phyloP scores from a whole-genome alignment of 2,329 filamentous ascomycete genomes.

The Trichoderma simmonsii region DNA sequence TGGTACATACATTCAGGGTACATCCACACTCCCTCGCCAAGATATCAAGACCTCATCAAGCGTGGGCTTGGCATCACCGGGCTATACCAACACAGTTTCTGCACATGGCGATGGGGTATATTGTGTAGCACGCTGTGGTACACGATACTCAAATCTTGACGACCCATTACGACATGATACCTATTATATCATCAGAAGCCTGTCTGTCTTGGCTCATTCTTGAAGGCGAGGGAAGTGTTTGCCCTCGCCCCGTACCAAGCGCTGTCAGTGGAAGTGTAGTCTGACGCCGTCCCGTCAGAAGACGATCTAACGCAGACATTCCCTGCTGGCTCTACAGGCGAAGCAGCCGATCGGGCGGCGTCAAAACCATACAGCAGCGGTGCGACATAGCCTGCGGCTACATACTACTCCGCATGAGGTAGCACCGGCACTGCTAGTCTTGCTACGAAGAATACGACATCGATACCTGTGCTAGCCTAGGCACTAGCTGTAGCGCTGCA shows the following conservation, averaged over 20 bases:
- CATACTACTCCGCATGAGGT: constrained; percentile 8
- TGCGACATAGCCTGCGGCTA: neutral
- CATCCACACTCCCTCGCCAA: neutral
- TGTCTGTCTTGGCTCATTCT: neutral
- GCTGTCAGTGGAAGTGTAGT: neutral
- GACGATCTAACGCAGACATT: neutral
- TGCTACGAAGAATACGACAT: neutral
- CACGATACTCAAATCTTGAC: neutral
- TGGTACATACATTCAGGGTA: neutral
- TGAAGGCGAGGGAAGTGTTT: neutral
- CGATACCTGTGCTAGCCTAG: neutral
- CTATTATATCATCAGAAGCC: neutral
- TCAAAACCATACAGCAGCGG: neutral
- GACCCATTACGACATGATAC: neutral
- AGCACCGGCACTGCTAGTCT: neutral
- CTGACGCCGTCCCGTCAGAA: neutral
- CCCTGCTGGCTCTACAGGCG: neutral
- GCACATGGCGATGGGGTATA: neutral
- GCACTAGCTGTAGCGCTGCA: neutral
- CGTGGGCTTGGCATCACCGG: neutral
- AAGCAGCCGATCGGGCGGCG: constrained; percentile 7
- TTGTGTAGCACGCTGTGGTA: neutral
- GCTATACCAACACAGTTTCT: neutral
- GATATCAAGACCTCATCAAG: neutral
- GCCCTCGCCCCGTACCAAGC: neutral